Evolutionary conservation across 164 flowering plant species (phyloP), one percentile per base, ranked within the genome.

Genomic region (Warburgia ugandensis): DNA sequence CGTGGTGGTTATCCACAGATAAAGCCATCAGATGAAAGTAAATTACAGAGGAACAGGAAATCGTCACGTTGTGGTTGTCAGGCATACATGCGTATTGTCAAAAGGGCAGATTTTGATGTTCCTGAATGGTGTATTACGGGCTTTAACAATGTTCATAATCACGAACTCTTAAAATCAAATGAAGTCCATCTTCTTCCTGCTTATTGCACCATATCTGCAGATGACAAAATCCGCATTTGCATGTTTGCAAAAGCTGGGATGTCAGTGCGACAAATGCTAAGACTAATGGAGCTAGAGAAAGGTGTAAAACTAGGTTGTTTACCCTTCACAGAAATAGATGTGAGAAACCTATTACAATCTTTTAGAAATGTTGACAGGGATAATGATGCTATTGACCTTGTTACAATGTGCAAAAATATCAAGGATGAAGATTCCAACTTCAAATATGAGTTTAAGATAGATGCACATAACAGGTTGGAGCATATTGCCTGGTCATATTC

Each of bases 61-160:
- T 83, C 96, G 50, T 70, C 92, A 6, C 83, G 86, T 29, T 87
- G 96, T 68, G 96, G 89, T 6, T 84, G 92, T 66, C 85, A 68
- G 63, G 89, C 89, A 19, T 81, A 75, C 51, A 83, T 84, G 86
- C 63, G 87, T n/a, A 84, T 87, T 45, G 86, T 79, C 25, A 81
- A 87, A 56, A 69, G 73, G 66, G 82, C 81, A 23, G 83, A 75
- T 51, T 81, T 75, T 68, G 82, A 77, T 63, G 80, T 80, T 30
- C 92, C 92, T 22, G 89, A 86, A 68, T 86, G 96, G 92, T 80
- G 86, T 19, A 69, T 86, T 35, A 81, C 92, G 1, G 81, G 89
- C 35, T 87, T 84, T 67, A 73, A 74, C 61, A 84, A 87, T 46
- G 37, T 56, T 49, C 96, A 87, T 58, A 87, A 87, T 62, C 96